These are phyloP conservation scores for Oryza brachyantha DNA, from an alignment of 176 grass and related monocot genomes.

Conservation along the genomic window DNA sequence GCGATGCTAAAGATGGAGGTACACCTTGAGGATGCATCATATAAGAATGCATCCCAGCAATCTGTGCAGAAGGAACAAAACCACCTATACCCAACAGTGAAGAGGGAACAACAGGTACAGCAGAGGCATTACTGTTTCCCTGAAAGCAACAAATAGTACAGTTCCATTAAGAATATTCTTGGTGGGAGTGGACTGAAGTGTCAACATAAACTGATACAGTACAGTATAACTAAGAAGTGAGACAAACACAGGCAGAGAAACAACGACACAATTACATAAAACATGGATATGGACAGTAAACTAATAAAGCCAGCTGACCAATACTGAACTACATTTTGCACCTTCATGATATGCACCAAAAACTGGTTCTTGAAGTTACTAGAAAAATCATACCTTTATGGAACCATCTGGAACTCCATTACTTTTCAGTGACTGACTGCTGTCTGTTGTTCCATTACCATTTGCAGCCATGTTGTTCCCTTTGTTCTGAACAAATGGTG, in stretches of 20 bases:
- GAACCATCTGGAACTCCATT: conserved; percentile 63
- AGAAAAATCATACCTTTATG: conserved; percentile 52
- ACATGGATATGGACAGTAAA: background rate
- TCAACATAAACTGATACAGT: background rate
- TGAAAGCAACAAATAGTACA: conserved; percentile 28
- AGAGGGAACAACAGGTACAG: conserved; percentile 49
- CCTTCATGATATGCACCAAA: background rate
- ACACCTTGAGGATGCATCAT: conserved; percentile 70
- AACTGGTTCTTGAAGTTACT: conserved; percentile 16
- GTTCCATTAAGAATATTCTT: background rate
- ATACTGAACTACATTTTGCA: background rate
- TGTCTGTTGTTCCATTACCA: conserved; percentile 48
- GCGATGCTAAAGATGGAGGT: conserved; percentile 50
- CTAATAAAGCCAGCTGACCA: background rate
- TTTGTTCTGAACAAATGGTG: conserved; percentile 62
- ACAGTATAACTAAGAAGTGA: conserved; percentile 5
- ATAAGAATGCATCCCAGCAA: conserved; percentile 65
- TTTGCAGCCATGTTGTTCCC: conserved; percentile 57
- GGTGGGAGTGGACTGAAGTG: background rate
- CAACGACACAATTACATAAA: background rate
- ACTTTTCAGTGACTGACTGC: conserved; percentile 36
- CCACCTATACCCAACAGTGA: conserved; percentile 54
- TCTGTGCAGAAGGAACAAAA: conserved; percentile 54
- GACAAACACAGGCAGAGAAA: background rate
- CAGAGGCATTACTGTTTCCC: conserved; percentile 39